A percentile compares a stretch with the other conserved stretches of the same genome.
Evolutionary conservation across 2,329 filamentous ascomycete genomes (phyloP).

Genomic region (Epichloe uncinata): DNA sequence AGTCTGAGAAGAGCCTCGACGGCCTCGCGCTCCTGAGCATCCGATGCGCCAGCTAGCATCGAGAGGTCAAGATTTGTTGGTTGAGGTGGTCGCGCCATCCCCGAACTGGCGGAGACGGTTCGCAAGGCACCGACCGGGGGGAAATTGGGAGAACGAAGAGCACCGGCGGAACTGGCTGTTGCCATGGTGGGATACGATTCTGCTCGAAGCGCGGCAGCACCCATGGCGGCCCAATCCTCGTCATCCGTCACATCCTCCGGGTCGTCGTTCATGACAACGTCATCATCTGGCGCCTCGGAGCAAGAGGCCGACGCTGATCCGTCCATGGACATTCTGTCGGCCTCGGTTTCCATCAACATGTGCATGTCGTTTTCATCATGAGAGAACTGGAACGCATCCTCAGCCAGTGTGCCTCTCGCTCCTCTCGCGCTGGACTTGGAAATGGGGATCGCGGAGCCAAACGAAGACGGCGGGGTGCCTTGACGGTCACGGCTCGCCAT

Average conservation of each 20-base stretch:
- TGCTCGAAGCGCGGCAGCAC: constrained; percentile 68
- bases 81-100: constrained; percentile 41
- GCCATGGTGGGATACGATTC: constrained; percentile 45
- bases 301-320: constrained; percentile 58
- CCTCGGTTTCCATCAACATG: constrained; percentile 70
- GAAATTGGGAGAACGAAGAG: constrained; percentile 29
- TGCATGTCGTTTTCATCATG: constrained; percentile 53
- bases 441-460: constrained; percentile 44
- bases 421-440: constrained; percentile 29
- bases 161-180: constrained; percentile 39
- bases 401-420: constrained; percentile 46
- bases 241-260: constrained; percentile 83
- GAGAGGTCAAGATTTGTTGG: constrained; percentile 39
- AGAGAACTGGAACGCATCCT: constrained; percentile 63
- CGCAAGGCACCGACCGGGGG: constrained; percentile 33
- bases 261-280: constrained; percentile 56
- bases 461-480: constrained; percentile 27
- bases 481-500: constrained; percentile 38
- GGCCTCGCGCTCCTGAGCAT: constrained; percentile 67
- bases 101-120: constrained; percentile 35
- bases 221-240: constrained; percentile 88
- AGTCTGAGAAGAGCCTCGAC: constrained; percentile 70
- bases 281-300: constrained; percentile 58
- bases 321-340: constrained; percentile 87
- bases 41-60: constrained; percentile 37